Percentiles rank a stretch among this genome's conserved stretches.
phyloP scores from a whole-genome alignment of 441 rosid genomes.

The Theobroma grandiflorum region DNA sequence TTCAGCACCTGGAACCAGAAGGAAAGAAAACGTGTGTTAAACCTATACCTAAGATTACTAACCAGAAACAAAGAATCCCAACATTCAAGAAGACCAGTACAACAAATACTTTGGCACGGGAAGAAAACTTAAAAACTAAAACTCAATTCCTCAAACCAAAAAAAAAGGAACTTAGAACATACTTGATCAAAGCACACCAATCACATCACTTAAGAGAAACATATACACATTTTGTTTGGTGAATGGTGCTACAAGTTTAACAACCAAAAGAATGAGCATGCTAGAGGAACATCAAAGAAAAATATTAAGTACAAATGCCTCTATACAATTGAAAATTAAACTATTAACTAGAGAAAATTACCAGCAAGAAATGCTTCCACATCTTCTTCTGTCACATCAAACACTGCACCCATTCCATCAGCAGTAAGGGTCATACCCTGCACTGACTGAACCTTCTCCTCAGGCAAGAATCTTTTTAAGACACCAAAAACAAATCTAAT shows the following conservation, averaged over 20 bases:
- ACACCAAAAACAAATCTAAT: slow-evolving; percentile 67
- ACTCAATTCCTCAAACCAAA: neutral
- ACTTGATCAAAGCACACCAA: neutral
- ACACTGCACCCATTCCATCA: slow-evolving; percentile 83
- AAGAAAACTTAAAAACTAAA: neutral
- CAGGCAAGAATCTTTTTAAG: slow-evolving; percentile 86
- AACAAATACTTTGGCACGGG: neutral
- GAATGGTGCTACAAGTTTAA: neutral
- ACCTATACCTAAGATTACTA: neutral
- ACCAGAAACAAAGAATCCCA: neutral
- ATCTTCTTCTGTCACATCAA: slow-evolving; percentile 72
- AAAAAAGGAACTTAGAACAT: neutral
- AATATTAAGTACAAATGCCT: neutral
- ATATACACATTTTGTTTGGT: neutral
- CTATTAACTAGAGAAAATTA: slow-evolving; percentile 18
- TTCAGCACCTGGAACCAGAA: slow-evolving; percentile 55
- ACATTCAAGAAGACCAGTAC: neutral
- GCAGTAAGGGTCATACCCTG: slow-evolving; percentile 81
- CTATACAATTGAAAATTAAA: neutral
- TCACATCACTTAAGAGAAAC: neutral
- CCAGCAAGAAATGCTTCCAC: slow-evolving; percentile 69
- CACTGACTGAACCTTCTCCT: slow-evolving; percentile 76
- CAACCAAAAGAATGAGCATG: neutral
- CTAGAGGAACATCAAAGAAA: neutral
- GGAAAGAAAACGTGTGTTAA: neutral